Base-by-base conservation (phyloP, 495 filamentous ascomycete genomes). In the Aspergillus panamensis region DNA sequence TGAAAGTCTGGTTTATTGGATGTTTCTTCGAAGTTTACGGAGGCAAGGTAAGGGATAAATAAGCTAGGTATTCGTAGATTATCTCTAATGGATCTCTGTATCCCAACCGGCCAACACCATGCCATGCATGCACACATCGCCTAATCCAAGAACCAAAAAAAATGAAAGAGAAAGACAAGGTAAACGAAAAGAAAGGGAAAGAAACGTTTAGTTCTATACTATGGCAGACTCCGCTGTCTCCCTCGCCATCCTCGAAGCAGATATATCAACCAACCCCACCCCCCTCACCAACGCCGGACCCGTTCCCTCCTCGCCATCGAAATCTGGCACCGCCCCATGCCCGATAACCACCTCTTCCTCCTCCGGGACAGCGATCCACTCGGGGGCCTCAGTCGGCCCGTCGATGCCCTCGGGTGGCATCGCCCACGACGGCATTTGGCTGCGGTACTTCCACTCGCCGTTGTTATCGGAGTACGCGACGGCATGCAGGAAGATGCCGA, bases 401-500 rank as follows among this genome's bases (percentile, higher is more conserved):
- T 78, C 77, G 58, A 75, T 61, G 0, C 83, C 85, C 40, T 51
- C 33, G 14, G 92, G 91, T 1, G 92, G 91, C 51, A 92, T 67
- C 31, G 90, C 94, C 94, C 94, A 98, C 8, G 73, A 74, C 6
- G 94, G 95, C 69, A 96, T 77, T 20, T 82, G 80, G 59, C 92
- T 96, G 66, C 87, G 82, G 71, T 97, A 97, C 40, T 82, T 82
- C 94, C 94, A 98, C 14, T 78, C 74, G 8, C 91, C 93, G 8
- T 84, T 82, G 16, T 79, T 79, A 71, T 91, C 90, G 48, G 91
- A 87, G 66, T 98, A 98, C 30, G 88, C 83, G 53, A 87, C 84
- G 33, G 93, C 93, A 74, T 98, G 94, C 47, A 98, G 75, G 81
- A 91, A 98, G 53, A 98, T 87, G 3, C 89, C 90, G 19, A 98